Base-by-base conservation (phyloP, 23 red algal genomes). In the Gracilariopsis chorda region DNA sequence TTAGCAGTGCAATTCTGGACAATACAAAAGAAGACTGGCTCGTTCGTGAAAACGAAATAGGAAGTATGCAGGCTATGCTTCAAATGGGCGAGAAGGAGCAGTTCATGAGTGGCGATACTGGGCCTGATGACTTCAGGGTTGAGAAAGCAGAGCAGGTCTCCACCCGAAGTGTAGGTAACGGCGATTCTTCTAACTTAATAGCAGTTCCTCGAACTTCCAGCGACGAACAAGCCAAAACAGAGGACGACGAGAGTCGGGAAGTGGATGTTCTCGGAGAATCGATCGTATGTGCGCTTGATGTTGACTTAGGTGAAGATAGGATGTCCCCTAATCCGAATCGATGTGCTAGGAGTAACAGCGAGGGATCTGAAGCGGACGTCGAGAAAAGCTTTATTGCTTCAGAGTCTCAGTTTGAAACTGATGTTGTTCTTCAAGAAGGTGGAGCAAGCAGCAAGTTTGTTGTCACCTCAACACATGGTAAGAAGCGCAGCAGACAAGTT, bases 21-120 rank as follows among this genome's bases (percentile, higher is more conserved):
- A 84, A 93, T 51, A 78, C 78, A 39, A 84, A 93, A 41, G 79
- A 93, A 65, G 90, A 93, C 42, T 78, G 78, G 78, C 78, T 58
- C n/a, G 48, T 84, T 63, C 39, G 47, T 13, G 67, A 53, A 40
- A 46, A 75, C 41, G 64, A 86, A 21, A 68, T 91, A 35, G 75
- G 75, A 17, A 81, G 27, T 14, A 81, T 91, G 87, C 48, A 79
- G 34, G 87, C 87, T 11, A 91, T 91, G 87, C 75, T 91, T 9
- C 25, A 58, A 17, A 91, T 91, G 73, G 84, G 84, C 8, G 56
- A 88, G 43, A 70, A 70, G 39, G 63, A 70, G 24, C 63, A 42
- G 13, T 70, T 70, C 64, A 65, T 88, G 44, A 17, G 40, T 49
- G 43, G 65, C 1, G 84, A 88, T 7, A 74, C 41, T 35, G 51